Evolutionary conservation across 345 rosid genomes (phyloP).

Genomic region (Gossypium raimondii): DNA sequence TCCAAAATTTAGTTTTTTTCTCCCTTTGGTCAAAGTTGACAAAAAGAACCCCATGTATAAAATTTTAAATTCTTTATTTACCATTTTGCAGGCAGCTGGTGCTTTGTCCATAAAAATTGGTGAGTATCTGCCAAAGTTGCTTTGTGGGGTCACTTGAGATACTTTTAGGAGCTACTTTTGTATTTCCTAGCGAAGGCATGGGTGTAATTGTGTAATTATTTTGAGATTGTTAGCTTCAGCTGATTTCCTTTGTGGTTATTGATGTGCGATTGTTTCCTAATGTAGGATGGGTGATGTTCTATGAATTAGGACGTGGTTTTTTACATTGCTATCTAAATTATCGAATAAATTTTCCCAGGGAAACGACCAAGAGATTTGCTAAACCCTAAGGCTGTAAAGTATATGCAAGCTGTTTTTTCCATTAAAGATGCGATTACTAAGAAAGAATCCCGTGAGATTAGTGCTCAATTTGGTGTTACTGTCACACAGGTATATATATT

Average conservation of each 20-base stretch:
- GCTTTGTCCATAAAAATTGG: constrained; percentile 91
- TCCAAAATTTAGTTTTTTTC: background rate
- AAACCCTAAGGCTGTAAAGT: constrained; percentile 87
- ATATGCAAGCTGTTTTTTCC: constrained; percentile 86
- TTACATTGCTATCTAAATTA: background rate
- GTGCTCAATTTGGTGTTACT: constrained; percentile 83
- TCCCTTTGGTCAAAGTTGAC: constrained; percentile 1
- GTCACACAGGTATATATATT: constrained; percentile 64
- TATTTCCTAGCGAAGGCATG: background rate
- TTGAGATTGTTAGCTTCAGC: background rate
- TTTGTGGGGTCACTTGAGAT: background rate
- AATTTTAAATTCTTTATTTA: background rate
- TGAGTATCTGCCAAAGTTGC: constrained; percentile 36
- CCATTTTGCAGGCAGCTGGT: constrained; percentile 78
- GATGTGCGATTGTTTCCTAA: background rate
- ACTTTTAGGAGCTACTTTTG: background rate
- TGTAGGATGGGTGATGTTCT: background rate
- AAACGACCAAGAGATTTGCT: constrained; percentile 97
- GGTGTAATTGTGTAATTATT: background rate
- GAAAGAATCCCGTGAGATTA: constrained; percentile 90
- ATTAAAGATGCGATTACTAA: constrained; percentile 91
- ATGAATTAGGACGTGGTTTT: constrained; percentile 9
- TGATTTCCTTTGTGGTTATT: background rate
- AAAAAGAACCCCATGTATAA: background rate
- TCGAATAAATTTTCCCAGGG: constrained; percentile 41